A percentile compares a stretch with the other conserved stretches of the same genome.
Conservation (phyloP, 805 yeast species). For the Saccharomycopsis sp. region DNA sequence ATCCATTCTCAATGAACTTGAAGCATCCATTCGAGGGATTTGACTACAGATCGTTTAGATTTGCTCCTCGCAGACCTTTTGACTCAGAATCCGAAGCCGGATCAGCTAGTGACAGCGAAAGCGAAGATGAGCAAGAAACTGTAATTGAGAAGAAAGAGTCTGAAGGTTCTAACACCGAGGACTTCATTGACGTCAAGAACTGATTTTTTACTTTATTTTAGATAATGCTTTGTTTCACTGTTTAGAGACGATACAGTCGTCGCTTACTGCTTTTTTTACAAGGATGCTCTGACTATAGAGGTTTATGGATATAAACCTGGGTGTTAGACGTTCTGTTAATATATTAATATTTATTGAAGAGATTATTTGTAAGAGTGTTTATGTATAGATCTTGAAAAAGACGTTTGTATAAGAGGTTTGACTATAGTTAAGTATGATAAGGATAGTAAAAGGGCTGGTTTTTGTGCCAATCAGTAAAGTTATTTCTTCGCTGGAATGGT, state of each 20-base stretch:
- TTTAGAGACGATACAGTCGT: background rate
- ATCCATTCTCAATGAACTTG: background rate
- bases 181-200: background rate
- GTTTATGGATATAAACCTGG: background rate
- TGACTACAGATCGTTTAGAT: background rate
- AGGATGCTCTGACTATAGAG: background rate
- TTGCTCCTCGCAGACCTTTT: constrained; percentile 2
- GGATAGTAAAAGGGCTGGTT: too few relatives aligned
- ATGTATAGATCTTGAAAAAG: too few relatives aligned
- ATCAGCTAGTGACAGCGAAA: background rate
- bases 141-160: background rate
- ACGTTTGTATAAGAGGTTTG: too few relatives aligned
- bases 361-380: too few relatives aligned
- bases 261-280: background rate
- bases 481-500: too few relatives aligned
- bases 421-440: too few relatives aligned
- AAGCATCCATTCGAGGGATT: background rate
- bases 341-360: too few relatives aligned
- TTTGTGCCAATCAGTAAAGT: too few relatives aligned
- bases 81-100: background rate
- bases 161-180: background rate
- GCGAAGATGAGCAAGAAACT: constrained; percentile 3
- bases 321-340: background rate
- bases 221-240: background rate
- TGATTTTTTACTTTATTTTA: too few relatives aligned